These are phyloP conservation scores for Kwoniella heveanensis DNA, from an alignment of 768 basidiomycete species.

Conservation along the genomic window DNA sequence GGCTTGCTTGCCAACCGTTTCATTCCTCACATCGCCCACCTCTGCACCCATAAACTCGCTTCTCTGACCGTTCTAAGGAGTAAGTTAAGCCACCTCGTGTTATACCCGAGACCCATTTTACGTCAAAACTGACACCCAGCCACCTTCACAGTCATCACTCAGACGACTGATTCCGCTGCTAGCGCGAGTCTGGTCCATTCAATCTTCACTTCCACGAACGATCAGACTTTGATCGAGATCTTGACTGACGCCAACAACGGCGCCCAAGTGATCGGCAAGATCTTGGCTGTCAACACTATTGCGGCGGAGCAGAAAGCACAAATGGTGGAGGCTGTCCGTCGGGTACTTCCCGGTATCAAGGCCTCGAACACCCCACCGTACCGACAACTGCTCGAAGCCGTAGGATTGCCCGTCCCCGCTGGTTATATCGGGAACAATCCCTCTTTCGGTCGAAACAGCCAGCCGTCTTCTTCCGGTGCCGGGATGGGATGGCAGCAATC, in stretches of 20 bases:
- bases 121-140: not conserved
- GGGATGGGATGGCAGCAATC: constrained; percentile 11
- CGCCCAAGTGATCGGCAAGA: constrained; percentile 71
- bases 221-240: constrained; percentile 90
- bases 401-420: constrained; percentile 73
- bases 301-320: constrained; percentile 68
- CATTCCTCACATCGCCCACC: constrained; percentile 91
- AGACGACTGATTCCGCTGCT: constrained; percentile 88
- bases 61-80: constrained; percentile 88
- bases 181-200: constrained; percentile 83
- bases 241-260: constrained; percentile 96
- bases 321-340: constrained; percentile 83
- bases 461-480: not conserved
- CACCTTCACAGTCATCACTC: constrained; percentile 70
- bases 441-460: constrained; percentile 17
- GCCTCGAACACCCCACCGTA: constrained; percentile 94
- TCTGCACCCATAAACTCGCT: constrained; percentile 97
- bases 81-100: constrained; percentile 27
- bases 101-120: not conserved
- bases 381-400: constrained; percentile 88
- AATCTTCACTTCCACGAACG: constrained; percentile 83
- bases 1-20: constrained; percentile 91
- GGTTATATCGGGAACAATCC: constrained; percentile 27
- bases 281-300: constrained; percentile 82
- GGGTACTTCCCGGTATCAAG: constrained; percentile 82